These are phyloP conservation scores for Picochlorum sp. DNA, from an alignment of 139 green algal species.

Conservation along the genomic window DNA sequence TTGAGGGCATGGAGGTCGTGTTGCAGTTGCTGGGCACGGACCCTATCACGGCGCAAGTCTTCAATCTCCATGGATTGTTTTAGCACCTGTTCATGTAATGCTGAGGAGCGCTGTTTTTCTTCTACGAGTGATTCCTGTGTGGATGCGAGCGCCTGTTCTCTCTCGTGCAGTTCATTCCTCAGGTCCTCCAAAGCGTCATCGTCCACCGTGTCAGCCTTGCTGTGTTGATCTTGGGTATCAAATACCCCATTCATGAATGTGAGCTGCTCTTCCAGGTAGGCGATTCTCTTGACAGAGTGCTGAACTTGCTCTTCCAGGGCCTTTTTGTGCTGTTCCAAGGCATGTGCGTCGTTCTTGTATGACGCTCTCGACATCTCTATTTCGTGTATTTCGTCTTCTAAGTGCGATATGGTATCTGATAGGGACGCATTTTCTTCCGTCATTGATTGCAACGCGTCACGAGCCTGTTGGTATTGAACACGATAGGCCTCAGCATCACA, in stretches of 20 bases:
- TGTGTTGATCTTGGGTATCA: too few relatives aligned
- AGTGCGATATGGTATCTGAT: background rate
- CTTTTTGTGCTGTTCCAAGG: background rate
- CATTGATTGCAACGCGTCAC: background rate
- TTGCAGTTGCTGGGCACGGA: background rate
- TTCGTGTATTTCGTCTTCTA: background rate
- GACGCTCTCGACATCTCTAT: background rate
- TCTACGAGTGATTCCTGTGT: conserved; percentile 13
- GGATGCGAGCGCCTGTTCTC: conserved; percentile 11
- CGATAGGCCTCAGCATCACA: too few relatives aligned
- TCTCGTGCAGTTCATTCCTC: too few relatives aligned
- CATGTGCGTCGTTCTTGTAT: background rate
- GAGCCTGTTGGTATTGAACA: background rate
- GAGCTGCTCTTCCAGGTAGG: background rate
- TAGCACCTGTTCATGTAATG: conserved; percentile 23
- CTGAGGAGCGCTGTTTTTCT: conserved; percentile 7
- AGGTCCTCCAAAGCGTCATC: too few relatives aligned
- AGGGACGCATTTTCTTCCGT: background rate
- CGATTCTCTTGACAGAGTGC: background rate
- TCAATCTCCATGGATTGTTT: conserved; percentile 31
- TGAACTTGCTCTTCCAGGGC: background rate
- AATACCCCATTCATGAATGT: too few relatives aligned
- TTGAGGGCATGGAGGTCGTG: background rate
- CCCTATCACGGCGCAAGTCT: conserved; percentile 17
- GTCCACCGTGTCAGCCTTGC: too few relatives aligned